Percentiles rank a stretch among this genome's conserved stretches.
Evolutionary conservation across 192 early-diverging fungal genomes (phyloP).

Genomic region (Umbelopsis ramanniana): DNA sequence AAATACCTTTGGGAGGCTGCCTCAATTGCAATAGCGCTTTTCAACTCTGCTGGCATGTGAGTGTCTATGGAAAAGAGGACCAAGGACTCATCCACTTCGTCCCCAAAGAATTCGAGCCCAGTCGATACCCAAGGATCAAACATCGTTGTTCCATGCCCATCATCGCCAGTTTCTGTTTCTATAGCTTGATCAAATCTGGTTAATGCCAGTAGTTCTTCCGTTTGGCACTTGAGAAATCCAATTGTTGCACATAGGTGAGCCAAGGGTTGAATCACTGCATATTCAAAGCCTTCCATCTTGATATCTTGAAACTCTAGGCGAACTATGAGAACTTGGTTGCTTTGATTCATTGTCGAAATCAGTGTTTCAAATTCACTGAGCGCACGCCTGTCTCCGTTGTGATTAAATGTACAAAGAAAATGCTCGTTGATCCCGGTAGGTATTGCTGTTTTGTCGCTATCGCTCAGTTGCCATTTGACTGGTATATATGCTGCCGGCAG

Average conservation of each 20-base stretch:
- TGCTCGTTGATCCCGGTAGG: neutral
- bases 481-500: neutral
- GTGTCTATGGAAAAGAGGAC: neutral
- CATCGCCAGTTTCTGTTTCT: neutral
- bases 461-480: neutral
- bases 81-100: neutral
- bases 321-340: neutral
- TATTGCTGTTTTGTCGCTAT: neutral
- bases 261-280: neutral
- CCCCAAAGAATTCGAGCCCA: neutral
- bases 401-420: slow-evolving; percentile 18
- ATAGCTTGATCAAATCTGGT: neutral
- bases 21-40: neutral
- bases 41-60: neutral
- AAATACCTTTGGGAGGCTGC: neutral
- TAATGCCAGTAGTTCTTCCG: neutral
- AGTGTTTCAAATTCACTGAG: neutral
- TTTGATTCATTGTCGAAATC: neutral
- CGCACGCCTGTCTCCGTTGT: neutral
- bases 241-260: neutral
- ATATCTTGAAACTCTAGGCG: neutral
- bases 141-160: neutral
- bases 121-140: neutral
- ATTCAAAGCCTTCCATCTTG: neutral
- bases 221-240: neutral